Percentiles rank a stretch among this genome's conserved stretches.
Conservation (phyloP, 345 rosid genomes). For the Angophora floribunda region DNA sequence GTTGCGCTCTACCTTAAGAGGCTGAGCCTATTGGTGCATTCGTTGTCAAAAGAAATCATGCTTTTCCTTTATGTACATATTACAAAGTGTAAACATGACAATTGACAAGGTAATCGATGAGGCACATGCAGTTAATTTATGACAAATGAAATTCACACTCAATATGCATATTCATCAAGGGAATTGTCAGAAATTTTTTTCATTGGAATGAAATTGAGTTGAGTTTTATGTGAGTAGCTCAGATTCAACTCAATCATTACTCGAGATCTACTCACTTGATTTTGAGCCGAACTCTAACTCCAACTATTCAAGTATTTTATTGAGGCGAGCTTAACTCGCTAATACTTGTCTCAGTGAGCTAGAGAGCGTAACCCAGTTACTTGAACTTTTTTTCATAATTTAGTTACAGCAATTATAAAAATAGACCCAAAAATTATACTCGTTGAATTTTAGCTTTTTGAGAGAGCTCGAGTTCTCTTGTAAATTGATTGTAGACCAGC, state of each 20-base stretch:
- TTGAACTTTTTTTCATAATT: not conserved
- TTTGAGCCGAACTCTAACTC: not conserved
- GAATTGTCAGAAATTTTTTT: not conserved
- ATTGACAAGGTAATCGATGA: not conserved
- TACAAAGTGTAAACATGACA: not conserved
- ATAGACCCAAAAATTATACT: not conserved
- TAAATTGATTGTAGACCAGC: not conserved
- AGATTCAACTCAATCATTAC: not conserved
- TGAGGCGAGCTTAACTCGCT: not conserved
- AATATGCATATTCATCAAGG: not conserved
- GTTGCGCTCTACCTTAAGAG: not conserved
- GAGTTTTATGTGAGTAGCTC: not conserved
- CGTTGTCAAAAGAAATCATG: not conserved
- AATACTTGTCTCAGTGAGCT: not conserved
- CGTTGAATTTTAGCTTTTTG: not conserved
- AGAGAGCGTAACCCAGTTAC: not conserved
- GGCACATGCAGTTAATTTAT: fast-evolving
- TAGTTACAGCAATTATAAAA: not conserved
- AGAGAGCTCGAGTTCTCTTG: not conserved
- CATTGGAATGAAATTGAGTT: not conserved
- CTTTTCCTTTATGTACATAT: not conserved
- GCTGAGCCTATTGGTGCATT: not conserved
- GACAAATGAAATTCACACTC: not conserved
- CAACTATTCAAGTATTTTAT: not conserved
- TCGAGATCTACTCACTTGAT: not conserved